Evolutionary conservation across 2,329 filamentous ascomycete species (phyloP), one percentile per base, ranked within the genome.

Genomic region (Capronia americana): DNA sequence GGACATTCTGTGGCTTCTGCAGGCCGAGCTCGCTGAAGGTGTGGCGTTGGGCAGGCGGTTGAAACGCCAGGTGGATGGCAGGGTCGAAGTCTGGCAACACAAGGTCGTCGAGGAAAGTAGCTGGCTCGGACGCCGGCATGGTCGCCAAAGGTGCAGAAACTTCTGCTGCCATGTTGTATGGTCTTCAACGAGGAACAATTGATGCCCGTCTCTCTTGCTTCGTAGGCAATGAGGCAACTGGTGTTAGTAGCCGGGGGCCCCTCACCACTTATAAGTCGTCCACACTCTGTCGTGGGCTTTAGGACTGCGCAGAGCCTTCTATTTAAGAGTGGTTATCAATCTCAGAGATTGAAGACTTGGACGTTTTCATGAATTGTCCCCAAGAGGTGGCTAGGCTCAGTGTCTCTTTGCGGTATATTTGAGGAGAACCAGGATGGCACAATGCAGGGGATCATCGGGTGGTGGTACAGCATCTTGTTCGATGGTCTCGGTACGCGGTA

Each of bases 61-160:
- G 44, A 30, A 61, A 61, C 3, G 44, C 48, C 1, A 61, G 46
- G 58, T 61, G 58, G 32, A 61, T 61, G 11, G 44, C 48, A 20
- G 58, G 58, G 26, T 61, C 58, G 34, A 61, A 61, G 14, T 41
- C 38, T 17, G 38, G 38, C 38, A 41, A 41, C 38, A 6, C 38
- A 17, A 41, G 38, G 38, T 41, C 4, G 17, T 41, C 38, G 14
- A 41, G 38, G 4, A 41, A 41, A 17, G 38, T 41, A 41, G 38
- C 38, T 41, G 38, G 38, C 38, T 41, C 38, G 38, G 14, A 17
- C 38, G 38, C 34, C 34, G 14, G 14, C 14, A 38, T 38, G 11
- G 34, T 38, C 34, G 34, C 38, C 38, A 17, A 17, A 14, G 38
- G 38, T 14, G 4, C 17, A 5, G 38, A 4, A 41, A 41, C 38